Base-by-base conservation (phyloP, 1,139 yeast species). In the Yamadazyma kanchanaburiensis region DNA sequence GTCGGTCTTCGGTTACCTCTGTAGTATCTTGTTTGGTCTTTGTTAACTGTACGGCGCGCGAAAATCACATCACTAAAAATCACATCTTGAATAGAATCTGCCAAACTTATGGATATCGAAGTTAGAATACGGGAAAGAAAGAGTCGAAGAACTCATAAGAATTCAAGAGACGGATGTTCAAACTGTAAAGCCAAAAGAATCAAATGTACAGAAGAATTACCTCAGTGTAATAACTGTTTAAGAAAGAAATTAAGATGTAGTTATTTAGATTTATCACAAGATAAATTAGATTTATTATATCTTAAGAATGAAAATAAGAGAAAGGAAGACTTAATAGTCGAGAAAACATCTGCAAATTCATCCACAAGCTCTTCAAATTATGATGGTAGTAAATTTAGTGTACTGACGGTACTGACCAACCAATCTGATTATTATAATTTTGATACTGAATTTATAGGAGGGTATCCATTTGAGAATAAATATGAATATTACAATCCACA, bases 131-230 rank as follows among this genome's bases (percentile, higher is more conserved):
- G 28, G 13, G 63, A 59, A 43, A 50, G 71, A 32, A 62, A 62
- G 35, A 61, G 66, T 37, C 53, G 74, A 40, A 50, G 71, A 37
- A 59, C 70, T 15, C 74, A 67, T 36, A 66, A 66, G 38, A 67
- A 67, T 39, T 65, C 72, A 4, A 45, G 69, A 26, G 74, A 67
- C 42, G 73, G 68, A 3, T 67, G 73, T 37, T 72, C 73, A 5
- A 66, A 66, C 43, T 67, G 74, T 46, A 62, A 64, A 33, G 56
- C 60, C 7, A 65, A 62, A 37, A 47, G 74, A 41, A 63, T 67
- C 47, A 67, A 66, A 40, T 67, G 73, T 37, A 45, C 64, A 1
- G 74, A 67, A 38, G 72, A 66, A 34, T 50, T 67, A 13, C 74
- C 74, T 6, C 48, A 59, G 13, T 67, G 74, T 35, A 48, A 40